Evolutionary conservation across 2,329 filamentous ascomycete genomes (phyloP).

Genomic region (Penicillium sp.): DNA sequence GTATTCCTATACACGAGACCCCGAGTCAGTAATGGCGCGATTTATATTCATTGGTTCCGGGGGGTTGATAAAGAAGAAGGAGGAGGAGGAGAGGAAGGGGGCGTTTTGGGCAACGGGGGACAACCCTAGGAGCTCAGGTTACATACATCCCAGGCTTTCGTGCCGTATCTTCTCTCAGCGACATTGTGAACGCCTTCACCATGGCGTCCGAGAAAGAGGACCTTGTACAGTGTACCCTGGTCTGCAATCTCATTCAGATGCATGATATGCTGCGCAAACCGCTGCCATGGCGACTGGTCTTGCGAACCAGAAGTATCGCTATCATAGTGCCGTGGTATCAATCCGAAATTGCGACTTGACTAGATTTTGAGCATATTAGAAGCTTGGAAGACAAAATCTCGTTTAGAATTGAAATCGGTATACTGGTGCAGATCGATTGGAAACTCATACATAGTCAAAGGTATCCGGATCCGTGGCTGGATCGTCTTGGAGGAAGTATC

Average conservation of each 20-base stretch:
- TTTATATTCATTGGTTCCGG: no score
- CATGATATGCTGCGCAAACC: conserved; percentile 45
- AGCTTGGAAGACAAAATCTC: no score
- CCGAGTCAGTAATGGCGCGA: no score
- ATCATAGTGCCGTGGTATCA: conserved; percentile 43
- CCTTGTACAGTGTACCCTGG: conserved; percentile 43
- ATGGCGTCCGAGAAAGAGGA: conserved; percentile 56
- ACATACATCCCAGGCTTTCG: conserved; percentile 52
- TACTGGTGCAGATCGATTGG: not conserved
- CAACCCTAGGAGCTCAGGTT: no score
- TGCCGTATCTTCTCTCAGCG: conserved; percentile 54
- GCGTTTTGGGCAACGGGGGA: no score
- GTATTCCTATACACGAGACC: conserved; percentile 40
- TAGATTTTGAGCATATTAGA: conserved; percentile 8
- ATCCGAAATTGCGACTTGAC: conserved; percentile 44
- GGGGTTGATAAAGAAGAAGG: no score
- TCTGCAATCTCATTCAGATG: conserved; percentile 40
- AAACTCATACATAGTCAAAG: conserved; percentile 44
- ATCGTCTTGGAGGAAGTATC: conserved; percentile 50
- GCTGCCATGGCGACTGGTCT: conserved; percentile 51
- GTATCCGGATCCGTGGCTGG: conserved; percentile 40
- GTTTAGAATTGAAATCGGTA: no score
- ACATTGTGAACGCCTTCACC: conserved; percentile 59
- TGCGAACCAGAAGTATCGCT: conserved; percentile 30
- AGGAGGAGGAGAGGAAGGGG: no score